Base-by-base conservation (phyloP, 805 yeast species). In the Lipomyces spencermartinsiae region DNA sequence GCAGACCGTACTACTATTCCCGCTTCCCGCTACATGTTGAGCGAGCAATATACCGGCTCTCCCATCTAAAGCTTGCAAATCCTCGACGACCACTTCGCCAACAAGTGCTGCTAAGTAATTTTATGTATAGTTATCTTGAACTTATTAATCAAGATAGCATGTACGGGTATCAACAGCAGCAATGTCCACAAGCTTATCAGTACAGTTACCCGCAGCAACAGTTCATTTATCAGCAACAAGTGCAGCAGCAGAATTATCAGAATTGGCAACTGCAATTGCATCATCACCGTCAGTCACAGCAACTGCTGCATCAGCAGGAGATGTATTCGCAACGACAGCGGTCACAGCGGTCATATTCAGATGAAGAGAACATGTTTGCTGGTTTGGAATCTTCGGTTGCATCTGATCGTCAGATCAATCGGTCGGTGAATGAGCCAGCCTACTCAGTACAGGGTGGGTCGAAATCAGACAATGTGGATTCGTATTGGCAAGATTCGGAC, bases 81-180 rank as follows among this genome's bases (percentile, higher is more conserved):
- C 94, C 98, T 0, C 90, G 92, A 76, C 83, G 98, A 67, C 95
- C 96, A 35, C 80, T 95, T 70, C 84, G 93, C 51, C 98, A 95
- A 77, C 99, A 95, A 77, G 99, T 95, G 1, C 78, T 95, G 61
- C 80, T 95, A 71, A 92, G 97, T 67, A 95, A 95, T 78, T 95
- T 95, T 85, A 95, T 95, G 99, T 95, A 95, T 77, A 94, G 98
- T 0, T 95, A 95, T 79, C 84, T 95, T 82, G 94, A 95, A 76
- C 82, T 95, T 78, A 97, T 95, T 65, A 97, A 94, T 78, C 98
- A 94, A 77, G 93, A 69, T 31, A 57, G 64, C 39, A 16, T 49
- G 14, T 63, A 63, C 19, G 37, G 34, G 33, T 54, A 68, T 14
- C 56, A 58, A 59, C 70, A 62, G 43, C 68, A 68, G 63, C 67